Evolutionary conservation across 2,329 filamentous ascomycete species (phyloP), one percentile per base, ranked within the genome.

Genomic region (Calcarisporium arbuscula): DNA sequence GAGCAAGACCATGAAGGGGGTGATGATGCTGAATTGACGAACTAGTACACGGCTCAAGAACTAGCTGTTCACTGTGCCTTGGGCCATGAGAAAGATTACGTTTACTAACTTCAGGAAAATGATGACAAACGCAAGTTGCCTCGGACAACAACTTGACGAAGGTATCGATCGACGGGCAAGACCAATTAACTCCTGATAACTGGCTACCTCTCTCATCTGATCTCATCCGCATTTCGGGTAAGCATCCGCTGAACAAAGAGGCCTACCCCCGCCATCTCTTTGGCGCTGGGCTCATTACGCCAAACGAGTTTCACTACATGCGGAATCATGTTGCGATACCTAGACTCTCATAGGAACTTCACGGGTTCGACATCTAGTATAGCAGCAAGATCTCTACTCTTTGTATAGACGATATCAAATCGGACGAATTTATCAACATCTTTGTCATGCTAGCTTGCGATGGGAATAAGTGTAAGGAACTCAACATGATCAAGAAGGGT

Each of bases 241-340:
- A 70, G 28, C 69, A 74, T 46, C 69, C 70, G 1, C 41, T 75
- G 36, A 74, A 75, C 36, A 65, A 60, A 4, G 70, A 74, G 45
- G 50, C 66, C 0, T 40, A 59, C 0, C 53, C 74, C 2, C 50
- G 50, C 2, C 47, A 48, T 10, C 57, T 74, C 0, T 67, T 62
- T 34, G 56, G 66, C 1, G 62, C 60, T 5, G 69, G 69, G 0
- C 49, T 72, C 1, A 67, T 71, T 39, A 74, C 70, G 1, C 68
- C 68, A 1, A 70, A 68, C 32, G 54, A 63, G 35, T 41, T 73
- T 2, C 67, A 72, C 45, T 74, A 71, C 38, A 67, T 74, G 10
- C 58, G 70, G 4, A 74, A 70, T 33, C 70, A 75, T 38, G 68
- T n/a, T n/a, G 68, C n/a, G 5, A 70, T 75, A 2, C 71, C 70